A percentile compares a stretch with the other conserved stretches of the same genome.
phyloP scores from a whole-genome alignment of 2,329 filamentous ascomycete genomes.

The Albifimbria verrucaria region DNA sequence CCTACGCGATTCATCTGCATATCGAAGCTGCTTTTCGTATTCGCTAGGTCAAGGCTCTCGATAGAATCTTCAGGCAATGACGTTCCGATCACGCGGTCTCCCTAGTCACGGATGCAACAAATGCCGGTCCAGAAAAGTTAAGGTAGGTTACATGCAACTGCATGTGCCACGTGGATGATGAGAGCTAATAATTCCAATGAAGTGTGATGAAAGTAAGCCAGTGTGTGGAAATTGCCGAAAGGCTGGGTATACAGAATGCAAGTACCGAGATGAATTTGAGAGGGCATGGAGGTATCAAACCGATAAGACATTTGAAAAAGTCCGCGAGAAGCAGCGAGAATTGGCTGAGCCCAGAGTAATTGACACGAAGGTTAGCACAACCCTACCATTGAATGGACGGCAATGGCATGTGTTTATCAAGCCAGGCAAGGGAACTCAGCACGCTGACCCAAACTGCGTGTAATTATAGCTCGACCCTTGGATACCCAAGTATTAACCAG shows the following conservation, averaged over 20 bases:
- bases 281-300: conserved; percentile 3
- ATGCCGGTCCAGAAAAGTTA: neutral
- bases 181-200: neutral
- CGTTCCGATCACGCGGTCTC: neutral
- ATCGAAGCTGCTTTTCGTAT: too few relatives aligned
- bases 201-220: neutral
- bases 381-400: too few relatives aligned
- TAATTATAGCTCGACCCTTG: neutral
- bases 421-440: neutral
- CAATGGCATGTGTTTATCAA: too few relatives aligned
- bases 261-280: conserved; percentile 6
- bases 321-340: neutral
- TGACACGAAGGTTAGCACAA: neutral
- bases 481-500: neutral
- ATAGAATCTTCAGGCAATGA: too few relatives aligned
- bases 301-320: neutral
- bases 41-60: too few relatives aligned
- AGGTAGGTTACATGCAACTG: neutral
- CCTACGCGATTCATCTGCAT: too few relatives aligned
- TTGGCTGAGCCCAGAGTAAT: neutral
- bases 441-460: neutral
- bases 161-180: neutral
- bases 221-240: neutral
- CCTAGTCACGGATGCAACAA: neutral
- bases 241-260: conserved; percentile 2